Evolutionary conservation across 2,329 filamentous ascomycete genomes (phyloP).

Genomic region (Ascochyta rabiei): DNA sequence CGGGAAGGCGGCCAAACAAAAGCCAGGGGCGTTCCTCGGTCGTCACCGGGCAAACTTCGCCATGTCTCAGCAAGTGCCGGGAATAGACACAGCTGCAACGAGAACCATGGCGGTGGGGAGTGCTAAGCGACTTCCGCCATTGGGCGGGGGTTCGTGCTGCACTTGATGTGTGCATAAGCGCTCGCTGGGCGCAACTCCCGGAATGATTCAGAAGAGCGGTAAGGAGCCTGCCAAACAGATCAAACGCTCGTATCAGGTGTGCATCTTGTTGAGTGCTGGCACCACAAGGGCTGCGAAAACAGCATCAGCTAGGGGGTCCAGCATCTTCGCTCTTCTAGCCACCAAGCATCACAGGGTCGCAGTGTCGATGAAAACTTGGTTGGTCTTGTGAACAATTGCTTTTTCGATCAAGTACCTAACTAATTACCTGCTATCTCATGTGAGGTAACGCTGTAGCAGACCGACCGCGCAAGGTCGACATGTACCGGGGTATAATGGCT

Average conservation of each 20-base stretch:
- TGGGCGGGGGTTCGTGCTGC: conserved; percentile 35
- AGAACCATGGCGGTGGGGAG: conserved; percentile 21
- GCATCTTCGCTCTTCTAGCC: not conserved
- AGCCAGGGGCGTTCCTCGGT: conserved; percentile 22
- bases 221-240: conserved; percentile 37
- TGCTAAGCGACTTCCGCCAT: conserved; percentile 30
- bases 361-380: not conserved
- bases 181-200: conserved; percentile 28
- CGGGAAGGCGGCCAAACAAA: conserved; percentile 27
- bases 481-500: conserved; percentile 45
- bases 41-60: conserved; percentile 14
- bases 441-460: conserved; percentile 38
- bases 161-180: conserved; percentile 47
- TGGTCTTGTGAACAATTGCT: conserved; percentile 32
- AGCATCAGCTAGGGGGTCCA: not conserved
- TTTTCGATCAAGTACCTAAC: conserved; percentile 45
- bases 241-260: conserved; percentile 25
- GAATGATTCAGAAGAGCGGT: conserved; percentile 50
- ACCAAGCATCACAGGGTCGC: not conserved
- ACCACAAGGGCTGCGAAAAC: not conserved
- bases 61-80: conserved; percentile 5
- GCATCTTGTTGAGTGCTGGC: conserved; percentile 7
- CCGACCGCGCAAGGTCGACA: conserved; percentile 29
- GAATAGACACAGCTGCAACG: conserved; percentile 11
- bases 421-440: conserved; percentile 38